Evolutionary conservation across 2,329 filamentous ascomycete species (phyloP), one percentile per base, ranked within the genome.

Genomic region (Mollisia scopiformis): DNA sequence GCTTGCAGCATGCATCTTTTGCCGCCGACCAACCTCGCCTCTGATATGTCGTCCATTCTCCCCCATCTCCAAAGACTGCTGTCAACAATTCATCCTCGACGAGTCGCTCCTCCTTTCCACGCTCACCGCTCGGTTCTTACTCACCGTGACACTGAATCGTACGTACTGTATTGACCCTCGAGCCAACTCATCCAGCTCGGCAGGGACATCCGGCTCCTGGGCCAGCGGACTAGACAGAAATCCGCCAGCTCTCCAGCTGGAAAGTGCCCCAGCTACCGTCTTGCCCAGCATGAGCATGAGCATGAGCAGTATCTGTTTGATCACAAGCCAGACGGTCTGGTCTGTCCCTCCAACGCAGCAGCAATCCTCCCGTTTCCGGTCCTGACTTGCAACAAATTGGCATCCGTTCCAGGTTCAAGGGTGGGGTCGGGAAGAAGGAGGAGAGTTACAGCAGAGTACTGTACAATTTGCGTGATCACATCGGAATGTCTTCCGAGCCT

Each of bases 1-100:
- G 55, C 55, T 52, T 51, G 55, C 55, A 58, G 43, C 43, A 50
- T 57, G 31, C 55, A 28, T 25, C 46, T 51, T 39, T 57, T 50
- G 39, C 55, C 31, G 43, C 49, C 14, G 46, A 21, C 23, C 21
- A 43, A 43, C 43, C 43, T 47, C 43, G 11, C 21, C 23, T 47
- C 23, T 47, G 43, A 47, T 47, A 13, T 28, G 39, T 21, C 39
- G 39, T 47, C 43, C 25, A 47, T n/a, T 23, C 3, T 25, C 10
- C 21, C 11, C 16, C 43, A n/a, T 27, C 43, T 13, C n/a, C 11
- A 31, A 14, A 46, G 19, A 19, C 19, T 57, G 31, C 43, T 50
- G 28, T 39, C 47, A 28, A 25, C n/a, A n/a, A n/a, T n/a, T n/a
- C n/a, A n/a, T 4, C 16, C 31, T 55, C 27, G 43, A 47, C n/a